A percentile compares a stretch with the other conserved stretches of the same genome.
These are phyloP conservation scores for Turnera subulata DNA, from an alignment of 345 rosid species.

Conservation along the genomic window DNA sequence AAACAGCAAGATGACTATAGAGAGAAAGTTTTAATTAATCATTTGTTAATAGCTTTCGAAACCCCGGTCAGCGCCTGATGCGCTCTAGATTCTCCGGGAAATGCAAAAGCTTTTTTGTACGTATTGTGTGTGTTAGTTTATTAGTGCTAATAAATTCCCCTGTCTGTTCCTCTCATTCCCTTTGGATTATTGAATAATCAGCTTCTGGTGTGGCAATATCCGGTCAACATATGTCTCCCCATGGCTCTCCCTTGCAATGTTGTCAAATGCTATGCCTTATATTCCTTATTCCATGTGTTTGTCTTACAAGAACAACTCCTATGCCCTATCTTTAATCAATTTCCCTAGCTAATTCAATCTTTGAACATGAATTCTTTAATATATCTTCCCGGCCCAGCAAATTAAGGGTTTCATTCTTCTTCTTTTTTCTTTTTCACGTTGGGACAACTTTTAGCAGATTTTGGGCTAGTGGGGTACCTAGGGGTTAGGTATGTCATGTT, in stretches of 20 bases:
- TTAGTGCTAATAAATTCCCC: constrained; percentile 28
- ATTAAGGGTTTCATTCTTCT: constrained; percentile 2
- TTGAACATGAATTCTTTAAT: no score
- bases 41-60: constrained; percentile 40
- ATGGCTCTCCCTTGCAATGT: constrained; percentile 33
- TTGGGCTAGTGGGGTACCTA: constrained; percentile 2
- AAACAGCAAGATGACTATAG: constrained; percentile 13
- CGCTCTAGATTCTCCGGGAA: constrained; percentile 98
- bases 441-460: constrained; percentile 5
- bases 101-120: constrained; percentile 22
- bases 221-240: constrained; percentile 60
- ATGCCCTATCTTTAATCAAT: background rate
- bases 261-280: constrained; percentile 50
- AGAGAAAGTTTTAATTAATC: constrained; percentile 15
- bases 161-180: constrained; percentile 12
- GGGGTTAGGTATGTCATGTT: no score
- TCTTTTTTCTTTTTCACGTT: constrained; percentile 22
- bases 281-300: constrained; percentile 91
- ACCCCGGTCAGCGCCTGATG: constrained; percentile 89
- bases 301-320: constrained; percentile 46
- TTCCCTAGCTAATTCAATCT: no score
- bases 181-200: constrained; percentile 20
- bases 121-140: constrained; percentile 12
- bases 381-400: constrained; percentile 4
- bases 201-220: constrained; percentile 32